phyloP scores from a whole-genome alignment of 1,284 basidiomycete species.

The Xerocomus minutiporus region DNA sequence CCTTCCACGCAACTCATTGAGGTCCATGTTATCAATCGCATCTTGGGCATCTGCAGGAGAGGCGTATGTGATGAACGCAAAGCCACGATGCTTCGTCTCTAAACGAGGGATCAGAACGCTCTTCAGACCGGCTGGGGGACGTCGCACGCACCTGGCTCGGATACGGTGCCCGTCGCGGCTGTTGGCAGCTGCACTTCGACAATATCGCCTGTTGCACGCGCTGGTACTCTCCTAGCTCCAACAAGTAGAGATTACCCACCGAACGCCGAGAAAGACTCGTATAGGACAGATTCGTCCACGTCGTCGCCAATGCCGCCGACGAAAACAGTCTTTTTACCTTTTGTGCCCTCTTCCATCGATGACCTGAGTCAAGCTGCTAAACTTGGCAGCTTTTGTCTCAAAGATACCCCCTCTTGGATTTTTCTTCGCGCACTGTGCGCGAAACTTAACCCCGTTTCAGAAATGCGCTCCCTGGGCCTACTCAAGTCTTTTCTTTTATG shows the following conservation, averaged over 20 bases:
- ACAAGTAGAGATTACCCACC: conserved; percentile 43
- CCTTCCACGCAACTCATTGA: conserved; percentile 71
- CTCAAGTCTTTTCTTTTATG: background rate
- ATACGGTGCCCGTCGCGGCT: conserved; percentile 56
- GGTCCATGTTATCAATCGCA: conserved; percentile 86
- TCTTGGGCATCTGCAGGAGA: conserved; percentile 78
- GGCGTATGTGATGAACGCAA: conserved; percentile 74
- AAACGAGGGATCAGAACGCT: conserved; percentile 9
- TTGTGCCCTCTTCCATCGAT: conserved; percentile 73
- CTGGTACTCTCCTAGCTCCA: conserved; percentile 4
- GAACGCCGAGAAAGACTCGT: conserved; percentile 73
- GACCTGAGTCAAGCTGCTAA: conserved; percentile 6
- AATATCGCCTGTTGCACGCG: conserved; percentile 58
- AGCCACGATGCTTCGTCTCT: conserved; percentile 77
- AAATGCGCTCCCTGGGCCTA: no score
- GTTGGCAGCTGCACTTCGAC: conserved; percentile 77
- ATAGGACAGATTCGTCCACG: conserved; percentile 62
- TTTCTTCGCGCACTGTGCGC: conserved; percentile 5
- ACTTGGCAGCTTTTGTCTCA: conserved; percentile 19
- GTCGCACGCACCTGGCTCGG: conserved; percentile 43
- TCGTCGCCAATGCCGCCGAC: conserved; percentile 74
- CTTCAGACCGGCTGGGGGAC: background rate
- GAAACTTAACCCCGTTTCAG: no score
- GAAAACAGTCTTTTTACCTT: conserved; percentile 75
- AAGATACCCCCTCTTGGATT: background rate